phyloP scores from a whole-genome alignment of 768 basidiomycete genomes.

The Tricholoma flavovirens region DNA sequence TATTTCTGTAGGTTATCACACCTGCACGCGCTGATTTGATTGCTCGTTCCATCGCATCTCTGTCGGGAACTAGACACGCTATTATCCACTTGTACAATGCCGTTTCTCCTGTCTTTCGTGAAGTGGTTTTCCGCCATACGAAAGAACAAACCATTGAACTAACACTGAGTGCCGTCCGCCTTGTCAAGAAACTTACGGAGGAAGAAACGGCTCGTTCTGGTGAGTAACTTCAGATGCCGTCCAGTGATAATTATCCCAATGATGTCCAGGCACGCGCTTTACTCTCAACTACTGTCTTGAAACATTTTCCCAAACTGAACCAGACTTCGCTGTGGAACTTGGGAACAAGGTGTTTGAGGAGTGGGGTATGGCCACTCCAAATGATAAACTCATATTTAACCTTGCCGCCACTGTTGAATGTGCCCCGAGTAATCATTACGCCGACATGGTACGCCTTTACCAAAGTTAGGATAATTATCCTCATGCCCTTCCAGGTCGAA shows the following conservation, averaged over 20 bases:
- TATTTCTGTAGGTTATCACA: conserved; percentile 54
- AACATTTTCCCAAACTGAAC: conserved; percentile 81
- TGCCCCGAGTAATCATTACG: conserved; percentile 79
- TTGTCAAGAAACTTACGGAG: conserved; percentile 63
- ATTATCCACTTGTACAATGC: conserved; percentile 91
- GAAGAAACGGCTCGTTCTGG: conserved; percentile 62
- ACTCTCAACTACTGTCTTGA: conserved; percentile 83
- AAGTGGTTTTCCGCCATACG: conserved; percentile 74
- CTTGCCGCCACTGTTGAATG: conserved; percentile 82
- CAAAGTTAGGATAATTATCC: neutral
- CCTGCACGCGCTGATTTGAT: conserved; percentile 79
- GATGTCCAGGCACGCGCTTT: conserved; percentile 46
- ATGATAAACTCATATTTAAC: conserved; percentile 77
- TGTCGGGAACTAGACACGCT: conserved; percentile 68
- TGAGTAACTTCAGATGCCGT: neutral
- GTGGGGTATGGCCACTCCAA: conserved; percentile 61
- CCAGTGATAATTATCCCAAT: neutral
- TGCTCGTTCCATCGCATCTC: conserved; percentile 62
- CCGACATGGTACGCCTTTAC: conserved; percentile 54
- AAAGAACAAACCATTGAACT: conserved; percentile 71
- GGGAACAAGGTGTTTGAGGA: conserved; percentile 67
- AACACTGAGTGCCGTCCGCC: conserved; percentile 62
- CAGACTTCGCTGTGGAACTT: conserved; percentile 71
- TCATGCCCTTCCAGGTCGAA: conserved; percentile 49
- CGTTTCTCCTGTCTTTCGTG: conserved; percentile 67